Percentiles rank a stretch among this genome's conserved stretches.
These are phyloP conservation scores for Metschnikowia hibisci DNA, from an alignment of 805 yeast genomes.

Conservation along the genomic window DNA sequence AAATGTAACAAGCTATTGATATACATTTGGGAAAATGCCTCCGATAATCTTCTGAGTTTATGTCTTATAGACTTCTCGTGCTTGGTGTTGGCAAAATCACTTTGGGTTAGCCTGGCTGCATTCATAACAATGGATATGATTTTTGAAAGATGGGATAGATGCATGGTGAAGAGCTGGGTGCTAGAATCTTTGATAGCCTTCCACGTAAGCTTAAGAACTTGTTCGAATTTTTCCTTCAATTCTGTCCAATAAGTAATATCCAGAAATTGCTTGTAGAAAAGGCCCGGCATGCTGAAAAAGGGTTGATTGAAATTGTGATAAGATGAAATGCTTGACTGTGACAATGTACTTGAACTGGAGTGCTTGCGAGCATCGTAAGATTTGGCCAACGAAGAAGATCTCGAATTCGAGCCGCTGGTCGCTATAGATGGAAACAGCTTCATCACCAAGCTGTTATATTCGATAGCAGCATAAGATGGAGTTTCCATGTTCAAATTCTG, in stretches of 20 bases:
- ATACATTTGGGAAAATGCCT: conserved; percentile 57
- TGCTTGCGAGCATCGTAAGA: conserved; percentile 35
- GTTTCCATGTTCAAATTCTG: conserved; percentile 21
- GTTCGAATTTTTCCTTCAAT: conserved; percentile 45
- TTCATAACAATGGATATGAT: conserved; percentile 51
- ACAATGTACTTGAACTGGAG: conserved; percentile 33
- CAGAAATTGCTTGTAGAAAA: conserved; percentile 56
- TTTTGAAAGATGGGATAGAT: conserved; percentile 51
- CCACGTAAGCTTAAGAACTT: conserved; percentile 44
- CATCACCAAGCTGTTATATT: conserved; percentile 18
- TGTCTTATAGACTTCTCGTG: conserved; percentile 45
- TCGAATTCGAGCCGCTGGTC: conserved; percentile 3
- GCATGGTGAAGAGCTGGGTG: conserved; percentile 49
- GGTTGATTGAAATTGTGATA: conserved; percentile 43
- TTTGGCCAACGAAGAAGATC: conserved; percentile 14
- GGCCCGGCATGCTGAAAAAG: conserved; percentile 34
- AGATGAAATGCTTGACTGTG: conserved; percentile 26
- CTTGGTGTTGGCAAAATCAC: conserved; percentile 46
- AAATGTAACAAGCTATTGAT: conserved; percentile 63
- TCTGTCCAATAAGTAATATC: conserved; percentile 63
- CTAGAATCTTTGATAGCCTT: conserved; percentile 51
- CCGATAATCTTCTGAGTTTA: conserved; percentile 49
- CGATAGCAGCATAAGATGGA: conserved; percentile 24
- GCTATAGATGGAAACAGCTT: conserved; percentile 4
- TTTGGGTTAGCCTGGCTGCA: conserved; percentile 50